These are phyloP conservation scores for Exophiala mesophila DNA, from an alignment of 2,329 filamentous ascomycete species.

Conservation along the genomic window DNA sequence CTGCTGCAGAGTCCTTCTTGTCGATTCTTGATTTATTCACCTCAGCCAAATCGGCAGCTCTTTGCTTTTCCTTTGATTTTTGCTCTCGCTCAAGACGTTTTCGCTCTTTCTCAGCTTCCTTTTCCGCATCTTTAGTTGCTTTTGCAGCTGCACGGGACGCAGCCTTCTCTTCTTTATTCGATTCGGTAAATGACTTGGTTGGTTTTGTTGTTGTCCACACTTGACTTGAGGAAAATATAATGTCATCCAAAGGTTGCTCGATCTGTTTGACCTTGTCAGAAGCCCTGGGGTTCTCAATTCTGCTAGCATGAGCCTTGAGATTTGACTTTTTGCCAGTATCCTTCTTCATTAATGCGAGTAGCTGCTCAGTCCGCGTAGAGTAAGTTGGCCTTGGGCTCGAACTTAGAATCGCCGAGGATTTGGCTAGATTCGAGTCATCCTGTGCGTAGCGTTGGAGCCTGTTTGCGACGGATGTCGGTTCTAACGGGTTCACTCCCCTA, in stretches of 20 bases:
- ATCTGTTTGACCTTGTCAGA: no score
- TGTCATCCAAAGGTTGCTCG: no score
- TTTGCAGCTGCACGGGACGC: slow-evolving; percentile 46
- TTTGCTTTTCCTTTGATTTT: slow-evolving; percentile 59
- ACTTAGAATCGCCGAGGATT: slow-evolving; percentile 20
- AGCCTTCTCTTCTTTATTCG: slow-evolving; percentile 39
- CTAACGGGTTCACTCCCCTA: slow-evolving; percentile 4
- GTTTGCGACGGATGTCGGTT: background rate
- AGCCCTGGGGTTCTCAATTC: no score
- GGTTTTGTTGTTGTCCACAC: slow-evolving; percentile 29
- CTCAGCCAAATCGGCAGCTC: slow-evolving; percentile 61
- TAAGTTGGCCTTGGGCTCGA: slow-evolving; percentile 23
- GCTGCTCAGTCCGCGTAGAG: slow-evolving; percentile 38
- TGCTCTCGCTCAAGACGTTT: slow-evolving; percentile 47
- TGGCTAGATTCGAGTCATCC: slow-evolving; percentile 31
- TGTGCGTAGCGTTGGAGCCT: slow-evolving; percentile 34
- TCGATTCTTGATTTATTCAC: slow-evolving; percentile 69
- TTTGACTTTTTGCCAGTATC: slow-evolving; percentile 13
- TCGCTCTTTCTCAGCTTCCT: slow-evolving; percentile 51
- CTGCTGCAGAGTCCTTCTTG: slow-evolving; percentile 66
- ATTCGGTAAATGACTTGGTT: slow-evolving; percentile 33
- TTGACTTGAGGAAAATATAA: slow-evolving; percentile 36
- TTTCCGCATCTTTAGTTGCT: slow-evolving; percentile 50
- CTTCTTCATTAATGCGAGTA: slow-evolving; percentile 34
- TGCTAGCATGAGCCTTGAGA: slow-evolving; percentile 4